Percentiles rank a stretch among this genome's conserved stretches.
Conservation (phyloP, 2,329 filamentous ascomycete genomes). For the Xylaria sp. region DNA sequence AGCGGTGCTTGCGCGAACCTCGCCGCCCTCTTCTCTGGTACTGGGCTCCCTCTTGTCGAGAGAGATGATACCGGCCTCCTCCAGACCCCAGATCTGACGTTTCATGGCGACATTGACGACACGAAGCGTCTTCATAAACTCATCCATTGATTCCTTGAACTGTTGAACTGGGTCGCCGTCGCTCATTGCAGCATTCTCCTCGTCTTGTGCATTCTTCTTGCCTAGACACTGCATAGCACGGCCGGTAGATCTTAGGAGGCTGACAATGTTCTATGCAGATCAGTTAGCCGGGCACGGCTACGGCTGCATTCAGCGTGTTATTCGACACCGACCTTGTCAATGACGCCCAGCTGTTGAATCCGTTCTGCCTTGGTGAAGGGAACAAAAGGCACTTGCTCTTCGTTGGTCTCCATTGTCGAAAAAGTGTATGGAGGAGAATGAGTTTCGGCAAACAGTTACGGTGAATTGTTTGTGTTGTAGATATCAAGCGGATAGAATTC, state of each 20-base stretch:
- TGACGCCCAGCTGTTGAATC: conserved; percentile 72
- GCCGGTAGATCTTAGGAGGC: conserved; percentile 54
- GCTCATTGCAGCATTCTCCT: conserved; percentile 29
- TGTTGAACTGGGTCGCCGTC: conserved; percentile 48
- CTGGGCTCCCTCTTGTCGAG: conserved; percentile 32
- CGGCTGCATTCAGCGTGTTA: background rate
- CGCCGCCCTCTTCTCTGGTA: conserved; percentile 24
- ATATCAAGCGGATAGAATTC: background rate
- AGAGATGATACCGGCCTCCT: conserved; percentile 72
- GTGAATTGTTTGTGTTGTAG: background rate
- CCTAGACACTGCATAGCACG: conserved; percentile 60
- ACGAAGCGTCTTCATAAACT: conserved; percentile 69
- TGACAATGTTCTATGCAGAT: conserved; percentile 33
- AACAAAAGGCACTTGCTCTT: conserved; percentile 33
- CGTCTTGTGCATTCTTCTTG: conserved; percentile 36
- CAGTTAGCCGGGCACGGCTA: conserved; percentile 23
- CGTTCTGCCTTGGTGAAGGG: conserved; percentile 71
- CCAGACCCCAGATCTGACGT: conserved; percentile 70
- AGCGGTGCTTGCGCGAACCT: conserved; percentile 19
- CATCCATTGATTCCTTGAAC: conserved; percentile 55
- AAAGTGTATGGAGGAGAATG: background rate
- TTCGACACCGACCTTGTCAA: conserved; percentile 56
- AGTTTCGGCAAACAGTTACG: background rate
- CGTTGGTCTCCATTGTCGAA: conserved; percentile 19
- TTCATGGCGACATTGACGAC: conserved; percentile 69